phyloP scores from a whole-genome alignment of 2,329 filamentous ascomycete genomes.

The Stagonosporopsis cucurbitacearum region DNA sequence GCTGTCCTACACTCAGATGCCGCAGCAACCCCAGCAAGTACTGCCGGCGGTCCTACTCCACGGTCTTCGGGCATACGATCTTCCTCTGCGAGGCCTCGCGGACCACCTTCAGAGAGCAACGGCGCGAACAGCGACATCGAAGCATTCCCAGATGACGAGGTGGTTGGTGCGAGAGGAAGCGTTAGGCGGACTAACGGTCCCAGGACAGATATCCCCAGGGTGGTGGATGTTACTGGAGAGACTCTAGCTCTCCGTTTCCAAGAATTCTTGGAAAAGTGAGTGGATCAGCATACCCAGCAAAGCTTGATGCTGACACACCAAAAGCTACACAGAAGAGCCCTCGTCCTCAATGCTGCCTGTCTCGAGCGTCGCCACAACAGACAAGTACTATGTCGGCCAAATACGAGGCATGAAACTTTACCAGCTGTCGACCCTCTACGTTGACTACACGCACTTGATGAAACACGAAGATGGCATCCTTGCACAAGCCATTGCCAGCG shows the following conservation, averaged over 20 bases:
- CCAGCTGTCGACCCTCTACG: conserved; percentile 82
- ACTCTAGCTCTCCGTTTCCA: conserved; percentile 79
- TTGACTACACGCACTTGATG: conserved; percentile 85
- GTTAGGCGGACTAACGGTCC: conserved; percentile 50
- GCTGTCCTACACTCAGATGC: conserved; percentile 57
- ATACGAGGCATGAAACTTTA: conserved; percentile 78
- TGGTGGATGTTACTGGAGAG: conserved; percentile 78
- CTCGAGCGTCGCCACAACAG: conserved; percentile 74
- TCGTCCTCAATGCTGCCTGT: conserved; percentile 67
- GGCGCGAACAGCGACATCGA: conserved; percentile 63
- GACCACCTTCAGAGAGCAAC: conserved; percentile 59
- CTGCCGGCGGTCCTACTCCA: conserved; percentile 44
- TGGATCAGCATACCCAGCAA: not conserved
- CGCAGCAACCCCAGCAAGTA: conserved; percentile 48
- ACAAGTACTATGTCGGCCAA: conserved; percentile 85
- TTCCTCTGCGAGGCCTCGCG: conserved; percentile 63
- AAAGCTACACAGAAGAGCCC: conserved; percentile 71
- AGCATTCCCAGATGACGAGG: conserved; percentile 66
- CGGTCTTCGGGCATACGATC: conserved; percentile 51
- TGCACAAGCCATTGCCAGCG: conserved; percentile 82
- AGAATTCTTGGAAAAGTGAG: conserved; percentile 77
- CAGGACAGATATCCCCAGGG: conserved; percentile 68
- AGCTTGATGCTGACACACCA: conserved; percentile 16
- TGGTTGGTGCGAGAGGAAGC: conserved; percentile 60
- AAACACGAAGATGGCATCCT: conserved; percentile 79